Percentiles rank a stretch among this genome's conserved stretches.
Evolutionary conservation across 306 rosid species (phyloP).

Genomic region (Erythrophleum fordii): DNA sequence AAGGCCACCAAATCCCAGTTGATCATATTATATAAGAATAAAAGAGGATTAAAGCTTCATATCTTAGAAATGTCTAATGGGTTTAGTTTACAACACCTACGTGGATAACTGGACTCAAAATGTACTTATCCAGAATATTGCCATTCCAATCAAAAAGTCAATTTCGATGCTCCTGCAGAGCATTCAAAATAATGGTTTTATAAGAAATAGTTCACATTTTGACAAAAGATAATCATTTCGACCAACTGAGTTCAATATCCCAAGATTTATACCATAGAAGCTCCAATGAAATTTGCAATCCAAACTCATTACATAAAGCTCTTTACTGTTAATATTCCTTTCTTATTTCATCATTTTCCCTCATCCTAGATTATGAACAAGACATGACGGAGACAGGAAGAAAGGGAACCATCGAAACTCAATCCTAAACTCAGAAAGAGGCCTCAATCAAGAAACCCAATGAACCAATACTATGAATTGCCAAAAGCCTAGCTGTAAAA

Average conservation of each 20-base stretch:
- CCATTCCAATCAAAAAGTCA: background rate
- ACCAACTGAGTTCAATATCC: background rate
- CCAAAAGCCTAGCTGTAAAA: conserved; percentile 32
- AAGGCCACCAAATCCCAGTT: background rate
- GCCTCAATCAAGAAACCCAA: background rate
- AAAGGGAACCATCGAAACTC: conserved; percentile 13
- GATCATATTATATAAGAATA: background rate
- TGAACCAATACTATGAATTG: background rate
- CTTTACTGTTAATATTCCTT: background rate
- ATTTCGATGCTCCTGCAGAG: background rate
- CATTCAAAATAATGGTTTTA: background rate
- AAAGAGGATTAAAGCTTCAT: background rate
- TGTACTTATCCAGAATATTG: background rate
- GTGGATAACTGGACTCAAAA: background rate
- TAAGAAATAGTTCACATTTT: background rate
- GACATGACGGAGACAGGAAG: background rate
- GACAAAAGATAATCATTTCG: background rate
- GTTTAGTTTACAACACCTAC: background rate
- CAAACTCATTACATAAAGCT: background rate
- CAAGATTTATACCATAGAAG: background rate
- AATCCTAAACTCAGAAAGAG: conserved; percentile 20
- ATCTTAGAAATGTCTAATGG: background rate
- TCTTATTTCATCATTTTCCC: background rate
- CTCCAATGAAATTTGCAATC: background rate
- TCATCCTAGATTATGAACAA: background rate